Percentiles rank a stretch among this genome's conserved stretches.
Conservation (phyloP, 139 green algal species). For the Asterochloris sp. region DNA sequence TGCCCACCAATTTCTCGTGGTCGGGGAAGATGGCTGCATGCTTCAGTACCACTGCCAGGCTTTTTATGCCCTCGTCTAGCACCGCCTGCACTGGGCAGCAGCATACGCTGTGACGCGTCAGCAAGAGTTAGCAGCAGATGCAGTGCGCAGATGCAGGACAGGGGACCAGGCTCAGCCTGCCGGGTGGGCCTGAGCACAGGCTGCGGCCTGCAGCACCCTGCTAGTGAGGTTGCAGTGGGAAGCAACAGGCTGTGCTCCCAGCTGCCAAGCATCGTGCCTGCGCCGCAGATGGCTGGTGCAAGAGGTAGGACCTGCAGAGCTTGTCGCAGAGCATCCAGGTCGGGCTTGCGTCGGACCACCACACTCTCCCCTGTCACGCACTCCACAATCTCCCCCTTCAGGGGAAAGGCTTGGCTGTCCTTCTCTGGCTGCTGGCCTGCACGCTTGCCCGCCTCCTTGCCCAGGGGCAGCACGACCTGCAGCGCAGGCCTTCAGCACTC, state of each 20-base stretch:
- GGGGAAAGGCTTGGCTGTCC: background rate
- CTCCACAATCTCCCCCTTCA: constrained; percentile 29
- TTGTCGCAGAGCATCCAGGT: constrained; percentile 50
- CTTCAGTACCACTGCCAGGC: constrained; percentile 90
- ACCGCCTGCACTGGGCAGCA: constrained; percentile 42
- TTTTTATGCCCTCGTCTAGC: constrained; percentile 68
- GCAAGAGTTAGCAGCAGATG: constrained; percentile 32
- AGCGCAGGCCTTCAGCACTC: constrained; percentile 47
- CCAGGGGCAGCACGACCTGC: constrained; percentile 70
- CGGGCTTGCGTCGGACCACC: constrained; percentile 50
- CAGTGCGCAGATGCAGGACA: constrained; percentile 27
- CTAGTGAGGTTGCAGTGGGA: background rate
- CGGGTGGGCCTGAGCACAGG: background rate
- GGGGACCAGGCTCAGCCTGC: background rate
- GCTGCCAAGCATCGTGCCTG: background rate
- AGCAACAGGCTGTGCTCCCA: background rate
- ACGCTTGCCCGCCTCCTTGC: constrained; percentile 26
- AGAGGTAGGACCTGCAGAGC: constrained; percentile 35
- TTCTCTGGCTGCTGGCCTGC: constrained; percentile 10
- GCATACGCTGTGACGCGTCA: background rate
- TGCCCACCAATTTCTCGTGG: constrained; percentile 78
- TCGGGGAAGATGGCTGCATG: constrained; percentile 88
- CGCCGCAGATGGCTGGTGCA: background rate
- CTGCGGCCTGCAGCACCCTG: background rate
- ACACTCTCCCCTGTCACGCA: constrained; percentile 79